A percentile compares a stretch with the other conserved stretches of the same genome.
Evolutionary conservation across 306 rosid genomes (phyloP).

Genomic region (Medicago ruthenica): DNA sequence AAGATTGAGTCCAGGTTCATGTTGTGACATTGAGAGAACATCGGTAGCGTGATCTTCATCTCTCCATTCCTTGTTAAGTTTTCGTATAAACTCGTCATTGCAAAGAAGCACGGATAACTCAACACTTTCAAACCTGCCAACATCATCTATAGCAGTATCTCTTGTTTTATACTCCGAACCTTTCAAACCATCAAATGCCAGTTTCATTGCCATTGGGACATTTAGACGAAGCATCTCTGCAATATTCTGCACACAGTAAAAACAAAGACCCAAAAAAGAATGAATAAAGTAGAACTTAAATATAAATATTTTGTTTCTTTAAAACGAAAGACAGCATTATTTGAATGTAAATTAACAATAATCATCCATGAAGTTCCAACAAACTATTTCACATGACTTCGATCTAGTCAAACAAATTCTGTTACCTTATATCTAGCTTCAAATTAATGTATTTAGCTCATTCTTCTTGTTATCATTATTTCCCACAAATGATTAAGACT

Average conservation of each 20-base stretch:
- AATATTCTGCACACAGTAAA: slow-evolving; percentile 60
- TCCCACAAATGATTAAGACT: neutral
- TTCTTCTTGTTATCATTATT: neutral
- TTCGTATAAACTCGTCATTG: slow-evolving; percentile 75
- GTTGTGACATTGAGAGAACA: slow-evolving; percentile 89
- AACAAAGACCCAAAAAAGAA: slow-evolving; percentile 28
- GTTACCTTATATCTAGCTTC: slow-evolving; percentile 11
- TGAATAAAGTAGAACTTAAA: slow-evolving; percentile 13
- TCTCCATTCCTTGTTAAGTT: slow-evolving; percentile 94
- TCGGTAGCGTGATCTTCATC: slow-evolving; percentile 85
- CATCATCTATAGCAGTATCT: slow-evolving; percentile 66
- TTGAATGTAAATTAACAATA: neutral
- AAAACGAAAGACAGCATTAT: neutral
- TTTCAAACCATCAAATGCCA: slow-evolving; percentile 73
- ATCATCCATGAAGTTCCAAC: neutral
- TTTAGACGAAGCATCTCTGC: slow-evolving; percentile 81
- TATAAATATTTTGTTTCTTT: slow-evolving; percentile 7
- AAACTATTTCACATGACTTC: neutral
- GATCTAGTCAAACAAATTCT: neutral
- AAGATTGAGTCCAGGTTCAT: slow-evolving; percentile 72
- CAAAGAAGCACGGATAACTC: slow-evolving; percentile 86
- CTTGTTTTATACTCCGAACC: slow-evolving; percentile 69
- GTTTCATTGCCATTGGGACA: slow-evolving; percentile 78
- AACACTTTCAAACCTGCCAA: slow-evolving; percentile 74
- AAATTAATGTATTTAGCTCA: neutral